A percentile compares a stretch with the other conserved stretches of the same genome.
Evolutionary conservation across 495 filamentous ascomycete species (phyloP).

Genomic region (Neurospora sp.): DNA sequence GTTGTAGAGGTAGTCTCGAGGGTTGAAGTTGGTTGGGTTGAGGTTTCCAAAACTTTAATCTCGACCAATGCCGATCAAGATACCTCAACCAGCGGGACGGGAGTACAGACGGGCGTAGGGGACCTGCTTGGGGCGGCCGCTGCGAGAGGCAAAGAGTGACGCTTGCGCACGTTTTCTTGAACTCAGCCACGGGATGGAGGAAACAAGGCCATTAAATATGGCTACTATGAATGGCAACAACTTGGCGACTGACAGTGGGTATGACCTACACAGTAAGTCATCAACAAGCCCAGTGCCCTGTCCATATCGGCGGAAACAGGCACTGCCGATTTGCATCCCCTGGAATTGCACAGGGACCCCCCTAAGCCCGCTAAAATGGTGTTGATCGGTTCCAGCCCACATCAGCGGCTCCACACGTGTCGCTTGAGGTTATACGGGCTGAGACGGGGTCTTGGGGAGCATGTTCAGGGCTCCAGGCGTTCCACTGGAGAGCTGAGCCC

Average conservation of each 20-base stretch:
- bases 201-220: not conserved
- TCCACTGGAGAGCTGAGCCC: not conserved
- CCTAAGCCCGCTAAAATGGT: not conserved
- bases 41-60: not conserved
- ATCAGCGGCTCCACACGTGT: not conserved
- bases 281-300: not conserved
- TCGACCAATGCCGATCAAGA: not conserved
- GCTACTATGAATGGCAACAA: not conserved
- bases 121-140: not conserved
- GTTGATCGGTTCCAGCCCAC: not conserved
- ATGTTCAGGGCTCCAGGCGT: not conserved
- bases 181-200: not conserved
- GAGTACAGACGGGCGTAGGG: not conserved
- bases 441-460: not conserved
- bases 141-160: not conserved
- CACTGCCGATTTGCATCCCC: not conserved
- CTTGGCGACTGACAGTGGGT: not conserved
- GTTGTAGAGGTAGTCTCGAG: not conserved
- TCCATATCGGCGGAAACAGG: not conserved
- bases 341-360: not conserved
- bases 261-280: too few species aligned
- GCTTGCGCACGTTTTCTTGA: not conserved
- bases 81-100: not conserved
- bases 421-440: not conserved
- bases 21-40: not conserved